phyloP scores from a whole-genome alignment of 768 basidiomycete species.

The Tylopilus subfusipes region DNA sequence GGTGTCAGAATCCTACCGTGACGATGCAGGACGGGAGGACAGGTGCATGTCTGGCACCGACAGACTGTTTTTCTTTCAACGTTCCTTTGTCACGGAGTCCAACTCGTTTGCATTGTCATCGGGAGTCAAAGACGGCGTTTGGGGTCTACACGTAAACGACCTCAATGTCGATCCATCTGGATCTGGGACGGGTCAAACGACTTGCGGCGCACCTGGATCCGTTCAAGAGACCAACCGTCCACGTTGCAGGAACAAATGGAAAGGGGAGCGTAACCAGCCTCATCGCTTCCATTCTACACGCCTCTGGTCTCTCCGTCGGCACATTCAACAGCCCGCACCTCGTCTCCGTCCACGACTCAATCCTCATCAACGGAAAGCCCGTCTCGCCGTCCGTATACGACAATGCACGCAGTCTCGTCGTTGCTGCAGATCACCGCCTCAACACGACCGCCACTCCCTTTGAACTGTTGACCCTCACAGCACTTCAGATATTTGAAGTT shows the following conservation, averaged over 20 bases:
- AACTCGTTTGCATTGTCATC: too few relatives aligned
- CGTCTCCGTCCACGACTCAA: conserved; percentile 69
- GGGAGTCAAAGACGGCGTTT: neutral
- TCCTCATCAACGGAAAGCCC: conserved; percentile 59
- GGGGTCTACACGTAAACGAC: conserved; percentile 3
- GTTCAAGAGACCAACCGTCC: conserved; percentile 77
- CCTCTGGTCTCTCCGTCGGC: conserved; percentile 59
- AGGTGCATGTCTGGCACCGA: too few relatives aligned
- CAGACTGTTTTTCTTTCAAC: too few relatives aligned
- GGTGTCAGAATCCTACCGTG: too few relatives aligned
- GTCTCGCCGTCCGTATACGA: conserved; percentile 50
- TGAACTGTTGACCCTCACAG: conserved; percentile 82
- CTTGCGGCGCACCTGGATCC: conserved; percentile 55
- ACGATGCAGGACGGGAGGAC: too few relatives aligned
- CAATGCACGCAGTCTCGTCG: conserved; percentile 44
- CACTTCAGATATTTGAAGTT: conserved; percentile 71
- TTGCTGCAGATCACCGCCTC: conserved; percentile 42
- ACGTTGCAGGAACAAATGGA: conserved; percentile 95
- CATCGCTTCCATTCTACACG: conserved; percentile 68
- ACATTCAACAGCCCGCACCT: conserved; percentile 95
- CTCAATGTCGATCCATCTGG: conserved; percentile 64
- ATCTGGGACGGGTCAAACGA: conserved; percentile 52
- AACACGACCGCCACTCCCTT: conserved; percentile 61
- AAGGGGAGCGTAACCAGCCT: conserved; percentile 92
- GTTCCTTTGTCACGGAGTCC: too few relatives aligned